These are phyloP conservation scores for Tolypocladium paradoxum DNA, from an alignment of 2,329 filamentous ascomycete species.

Conservation along the genomic window DNA sequence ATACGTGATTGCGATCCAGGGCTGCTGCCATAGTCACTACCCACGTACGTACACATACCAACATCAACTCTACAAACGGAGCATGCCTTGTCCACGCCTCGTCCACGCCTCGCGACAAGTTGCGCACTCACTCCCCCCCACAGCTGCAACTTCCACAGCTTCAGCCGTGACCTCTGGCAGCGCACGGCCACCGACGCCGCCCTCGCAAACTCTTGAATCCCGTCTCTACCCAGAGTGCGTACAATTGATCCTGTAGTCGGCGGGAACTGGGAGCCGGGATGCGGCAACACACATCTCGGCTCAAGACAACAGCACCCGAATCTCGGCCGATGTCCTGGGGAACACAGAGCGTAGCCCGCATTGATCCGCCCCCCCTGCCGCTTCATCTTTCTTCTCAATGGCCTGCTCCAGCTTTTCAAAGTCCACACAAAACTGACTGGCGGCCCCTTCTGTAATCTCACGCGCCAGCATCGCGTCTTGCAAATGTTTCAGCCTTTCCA, in stretches of 20 bases:
- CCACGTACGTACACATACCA: too few species aligned
- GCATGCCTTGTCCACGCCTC: too few species aligned
- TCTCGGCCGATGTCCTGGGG: constrained; percentile 49
- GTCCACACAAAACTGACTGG: constrained; percentile 72
- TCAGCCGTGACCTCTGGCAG: not conserved
- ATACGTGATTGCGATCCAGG: too few species aligned
- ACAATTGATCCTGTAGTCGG: not conserved
- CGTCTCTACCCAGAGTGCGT: not conserved
- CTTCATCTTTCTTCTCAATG: constrained; percentile 32
- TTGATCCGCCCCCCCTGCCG: constrained; percentile 12
- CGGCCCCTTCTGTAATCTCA: constrained; percentile 70
- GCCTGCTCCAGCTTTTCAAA: constrained; percentile 55
- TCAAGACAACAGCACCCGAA: constrained; percentile 43
- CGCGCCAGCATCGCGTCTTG: constrained; percentile 63
- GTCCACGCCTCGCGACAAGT: too few species aligned
- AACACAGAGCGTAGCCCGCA: constrained; percentile 29
- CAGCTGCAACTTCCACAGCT: not conserved
- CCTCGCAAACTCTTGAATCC: not conserved
- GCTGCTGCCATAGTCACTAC: too few species aligned
- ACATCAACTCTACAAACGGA: too few species aligned
- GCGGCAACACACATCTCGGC: not conserved
- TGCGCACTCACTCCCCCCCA: too few species aligned
- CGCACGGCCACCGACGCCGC: not conserved
- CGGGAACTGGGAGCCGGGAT: not conserved
- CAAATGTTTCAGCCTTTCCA: constrained; percentile 66